Base-by-base conservation (phyloP, 179 eudicot species). In the Beta lomatogona region DNA sequence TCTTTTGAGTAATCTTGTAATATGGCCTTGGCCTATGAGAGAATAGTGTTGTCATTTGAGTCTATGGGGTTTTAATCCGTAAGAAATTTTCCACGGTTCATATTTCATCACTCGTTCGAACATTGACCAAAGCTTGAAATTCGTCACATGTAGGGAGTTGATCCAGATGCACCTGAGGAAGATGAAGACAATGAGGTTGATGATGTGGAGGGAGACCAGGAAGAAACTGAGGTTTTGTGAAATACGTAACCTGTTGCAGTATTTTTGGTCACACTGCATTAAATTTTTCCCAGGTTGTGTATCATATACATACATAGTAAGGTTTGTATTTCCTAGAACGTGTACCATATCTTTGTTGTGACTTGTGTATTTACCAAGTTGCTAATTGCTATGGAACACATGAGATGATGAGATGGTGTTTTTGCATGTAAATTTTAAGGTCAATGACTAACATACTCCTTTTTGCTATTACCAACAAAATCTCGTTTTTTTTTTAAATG, bases 121-220 rank as follows among this genome's bases (percentile, higher is more conserved):
- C 15, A 50, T 71, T 48, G 46, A 14, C 9, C 46, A 18, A 19
- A 73, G 12, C 28, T 59, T 70, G 16, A 79, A 46, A 19, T 52
- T 80, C 70, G 60, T 7, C 78, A 44, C 19, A 80, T 73, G 9
- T 79, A 22, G 99, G 99, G 99, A 71, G 88, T 95, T 65, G 99
- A 95, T 85, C 99, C 99, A 0, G 99, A 95, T 90, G 99, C 97
- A 28, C 94, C 94, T 0, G 99, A 93, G 66, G 99, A 95, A 61
- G 98, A 95, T 21, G 99, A 95, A 69, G 99, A 93, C 55, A 92
- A 93, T 80, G 97, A 95, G 60, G 94, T 84, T 4, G 98, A 95
- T 48, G 98, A 93, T 60, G 93, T 80, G 19, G 99, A 95, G 82
- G 99, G 91, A 7, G 99, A 95, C 82, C 95, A 90, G 78, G 94